These are phyloP conservation scores for Albatrellus sp. DNA, from an alignment of 1,284 basidiomycete species.

Conservation along the genomic window DNA sequence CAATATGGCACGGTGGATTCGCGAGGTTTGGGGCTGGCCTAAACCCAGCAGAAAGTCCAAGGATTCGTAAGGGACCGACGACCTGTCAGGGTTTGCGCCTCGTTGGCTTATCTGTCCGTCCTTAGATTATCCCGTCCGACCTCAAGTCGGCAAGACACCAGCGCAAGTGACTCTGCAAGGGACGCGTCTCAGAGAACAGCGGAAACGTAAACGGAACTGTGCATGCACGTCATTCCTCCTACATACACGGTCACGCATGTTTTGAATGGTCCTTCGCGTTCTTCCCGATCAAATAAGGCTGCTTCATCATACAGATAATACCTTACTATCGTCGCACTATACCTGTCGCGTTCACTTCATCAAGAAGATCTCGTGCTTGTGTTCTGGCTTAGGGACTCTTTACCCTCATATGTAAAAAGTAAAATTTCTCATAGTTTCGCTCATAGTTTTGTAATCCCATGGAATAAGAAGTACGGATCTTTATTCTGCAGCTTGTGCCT, in stretches of 20 bases:
- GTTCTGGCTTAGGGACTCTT: not conserved
- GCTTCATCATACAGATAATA: not conserved
- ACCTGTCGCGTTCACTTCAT: constrained; percentile 28
- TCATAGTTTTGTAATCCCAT: not conserved
- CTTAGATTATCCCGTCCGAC: constrained; percentile 24
- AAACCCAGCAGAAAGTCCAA: constrained; percentile 25
- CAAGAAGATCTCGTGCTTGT: not conserved
- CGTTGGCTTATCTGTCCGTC: constrained; percentile 2
- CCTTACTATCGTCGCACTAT: constrained; percentile 24
- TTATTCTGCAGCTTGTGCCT: not conserved
- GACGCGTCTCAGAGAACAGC: no score
- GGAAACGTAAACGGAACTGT: no score
- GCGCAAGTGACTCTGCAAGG: no score
- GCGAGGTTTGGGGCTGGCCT: constrained; percentile 81
- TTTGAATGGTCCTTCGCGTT: not conserved
- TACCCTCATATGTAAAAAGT: constrained; percentile 1
- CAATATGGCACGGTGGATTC: constrained; percentile 85
- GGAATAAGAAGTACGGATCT: not conserved
- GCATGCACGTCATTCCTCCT: no score
- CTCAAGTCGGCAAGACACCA: constrained; percentile 25
- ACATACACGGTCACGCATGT: not conserved
- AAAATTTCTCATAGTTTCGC: not conserved
- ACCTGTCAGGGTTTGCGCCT: not conserved
- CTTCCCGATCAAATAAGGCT: not conserved
- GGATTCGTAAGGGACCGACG: constrained; percentile 7